Evolutionary conservation across 108 stramenopile genomes (phyloP), one percentile per base, ranked within the genome.

Genomic region (Poteriospumella lacustris): DNA sequence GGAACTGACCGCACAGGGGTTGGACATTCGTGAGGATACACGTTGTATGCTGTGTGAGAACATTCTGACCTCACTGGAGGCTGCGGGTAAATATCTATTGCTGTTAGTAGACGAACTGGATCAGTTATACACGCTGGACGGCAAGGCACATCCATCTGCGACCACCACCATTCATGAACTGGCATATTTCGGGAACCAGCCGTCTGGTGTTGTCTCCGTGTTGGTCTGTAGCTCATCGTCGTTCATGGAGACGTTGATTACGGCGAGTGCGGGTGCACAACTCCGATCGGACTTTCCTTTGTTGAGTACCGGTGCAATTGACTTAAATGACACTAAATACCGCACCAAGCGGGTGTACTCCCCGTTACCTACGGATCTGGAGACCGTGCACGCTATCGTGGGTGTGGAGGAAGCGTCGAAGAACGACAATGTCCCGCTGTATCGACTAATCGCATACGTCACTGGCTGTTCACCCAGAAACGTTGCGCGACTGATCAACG

Each of bases 171-270:
- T 73, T 34, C 12, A 5, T 56, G 41, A 73, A 26, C 36, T 73
- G 42, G 70, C 47, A 44, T 73, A 73, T 33, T 42, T 73, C n/a
- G 70, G 70, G 12, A 73, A 73, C 42, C 70, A 73, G 42, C 70
- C 70, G 33, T 42, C 70, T 3, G 70, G 70, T 52, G 36, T 3
- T 12, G 5, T 73, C 26, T 44, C 70, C 5, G 41, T 73, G 26
- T 5, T 73, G 28, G 70, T 73, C 26, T 73, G 70, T 38, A 42
- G 33, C 12, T 73, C 70, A 26, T 73, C 70, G 5, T 3, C 33
- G 24, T 29, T 73, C n/a, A 73, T 73, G 43, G 70, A 73, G 47
- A 42, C 5, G 26, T 24, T 73, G 19, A 73, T 38, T 33, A 73
- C 70, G 3, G 31, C 70, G 28, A 73, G 31, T 24, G 33, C 12